Base-by-base conservation (phyloP, 306 rosid genomes). In the Carpinus fangiana region DNA sequence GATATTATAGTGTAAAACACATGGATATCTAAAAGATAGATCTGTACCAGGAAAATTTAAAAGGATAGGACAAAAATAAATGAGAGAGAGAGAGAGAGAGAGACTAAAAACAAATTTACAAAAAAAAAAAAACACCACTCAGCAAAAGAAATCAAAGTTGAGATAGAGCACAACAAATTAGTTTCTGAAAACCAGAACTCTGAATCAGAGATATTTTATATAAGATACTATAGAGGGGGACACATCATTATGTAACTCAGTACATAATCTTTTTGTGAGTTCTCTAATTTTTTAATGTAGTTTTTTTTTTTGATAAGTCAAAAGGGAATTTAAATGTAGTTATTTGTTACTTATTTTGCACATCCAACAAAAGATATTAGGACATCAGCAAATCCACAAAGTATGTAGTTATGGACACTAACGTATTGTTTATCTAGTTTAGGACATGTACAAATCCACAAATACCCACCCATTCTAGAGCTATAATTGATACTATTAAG, bases 1-100 rank as follows among this genome's bases (percentile, higher is more conserved):
- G 97, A 92, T 70, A 86, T 73, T 60, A 94, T n/a, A 12, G 93
- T 90, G 89, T 94, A 94, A 82, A 94, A 92, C 41, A 94, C 75
- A 34, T 92, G 77, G 54, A 89, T 76, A 84, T 94, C 98, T 72
- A 94, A 78, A 70, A 94, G 89, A 81, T 94, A 94, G 70, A 94
- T 94, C 98, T 94, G 96, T 76, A 78, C 73, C 3, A 78, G 26
- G 51, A 47, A 53, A 13, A 73, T 51, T n/a, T 45, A 50, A 73
- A 64, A 68, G n/a, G 9, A 38, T 52, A 48, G 69, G 46, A 69
- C 11, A 56, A 70, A 76, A 76, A 69, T 28, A 11, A 79, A 74
- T 43, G 21, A 4, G 62, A 45, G 61, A 31, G 21, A 46, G 57
- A 46, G 57, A 28, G 18, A 52, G 26, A 73, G 59, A 71, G 7